A percentile compares a stretch with the other conserved stretches of the same genome.
These are phyloP conservation scores for Zoysia matrella DNA, from an alignment of 202 grass and related monocot species.

Conservation along the genomic window DNA sequence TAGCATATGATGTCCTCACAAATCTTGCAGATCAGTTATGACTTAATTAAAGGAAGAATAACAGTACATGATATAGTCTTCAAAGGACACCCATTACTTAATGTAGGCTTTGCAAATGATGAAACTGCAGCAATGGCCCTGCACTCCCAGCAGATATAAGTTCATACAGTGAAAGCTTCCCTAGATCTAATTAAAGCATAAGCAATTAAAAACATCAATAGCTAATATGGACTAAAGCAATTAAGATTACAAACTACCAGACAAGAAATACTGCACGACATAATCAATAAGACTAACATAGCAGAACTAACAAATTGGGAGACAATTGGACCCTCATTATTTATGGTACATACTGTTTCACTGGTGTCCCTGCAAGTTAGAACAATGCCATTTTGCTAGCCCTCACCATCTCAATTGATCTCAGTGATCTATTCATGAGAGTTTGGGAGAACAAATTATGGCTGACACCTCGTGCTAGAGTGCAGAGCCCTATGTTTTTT, in stretches of 20 bases:
- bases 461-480: too few relatives aligned
- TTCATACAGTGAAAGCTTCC: slow-evolving; percentile 35
- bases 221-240: slow-evolving; percentile 36
- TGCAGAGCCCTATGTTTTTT: too few relatives aligned
- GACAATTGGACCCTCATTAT: slow-evolving; percentile 48
- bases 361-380: too few relatives aligned
- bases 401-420: too few relatives aligned
- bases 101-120: slow-evolving; percentile 23
- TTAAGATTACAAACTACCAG: slow-evolving; percentile 33
- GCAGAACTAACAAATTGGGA: slow-evolving; percentile 41
- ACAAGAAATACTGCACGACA: slow-evolving; percentile 23
- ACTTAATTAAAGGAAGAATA: slow-evolving; percentile 11
- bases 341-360: not conserved
- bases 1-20: not conserved
- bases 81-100: slow-evolving; percentile 13
- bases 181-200: slow-evolving; percentile 36
- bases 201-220: slow-evolving; percentile 34
- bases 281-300: slow-evolving; percentile 38
- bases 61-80: slow-evolving; percentile 21
- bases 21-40: slow-evolving; percentile 25
- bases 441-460: too few relatives aligned
- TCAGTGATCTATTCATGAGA: too few relatives aligned
- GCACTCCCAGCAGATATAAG: slow-evolving; percentile 17
- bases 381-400: too few relatives aligned
- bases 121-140: not conserved